phyloP scores from a whole-genome alignment of 352 stramenopile species.

The Globisporangium iwayamae region DNA sequence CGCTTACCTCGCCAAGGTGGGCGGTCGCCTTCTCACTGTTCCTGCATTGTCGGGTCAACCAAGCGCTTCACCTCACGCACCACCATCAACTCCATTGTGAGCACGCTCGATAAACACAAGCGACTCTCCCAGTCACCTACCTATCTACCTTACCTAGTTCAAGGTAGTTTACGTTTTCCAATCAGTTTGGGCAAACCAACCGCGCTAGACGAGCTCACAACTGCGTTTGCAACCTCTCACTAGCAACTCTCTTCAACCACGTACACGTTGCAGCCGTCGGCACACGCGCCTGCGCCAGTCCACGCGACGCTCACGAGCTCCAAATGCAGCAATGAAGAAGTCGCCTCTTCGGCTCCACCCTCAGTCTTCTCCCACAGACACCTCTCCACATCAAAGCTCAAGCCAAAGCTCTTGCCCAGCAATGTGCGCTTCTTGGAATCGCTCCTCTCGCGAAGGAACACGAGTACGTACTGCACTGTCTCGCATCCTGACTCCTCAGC shows the following conservation, averaged over 20 bases:
- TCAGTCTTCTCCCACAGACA: slow-evolving; percentile 13
- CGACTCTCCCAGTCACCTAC: too few relatives aligned
- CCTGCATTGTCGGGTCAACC: too few relatives aligned
- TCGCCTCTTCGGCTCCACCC: not conserved
- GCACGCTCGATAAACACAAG: too few relatives aligned
- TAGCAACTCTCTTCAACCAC: not conserved
- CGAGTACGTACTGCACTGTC: slow-evolving; percentile 29
- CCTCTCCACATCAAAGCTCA: slow-evolving; percentile 15
- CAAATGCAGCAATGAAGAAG: not conserved
- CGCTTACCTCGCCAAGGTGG: too few relatives aligned
- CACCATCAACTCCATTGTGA: too few relatives aligned
- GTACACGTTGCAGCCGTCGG: not conserved
- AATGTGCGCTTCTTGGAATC: slow-evolving; percentile 18
- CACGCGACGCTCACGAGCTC: slow-evolving; percentile 15
- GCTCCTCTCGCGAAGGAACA: slow-evolving; percentile 18
- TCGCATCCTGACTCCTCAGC: not conserved
- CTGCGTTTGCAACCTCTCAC: not conserved
- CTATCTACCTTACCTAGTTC: too few relatives aligned
- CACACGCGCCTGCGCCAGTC: not conserved
- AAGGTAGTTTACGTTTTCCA: too few relatives aligned
- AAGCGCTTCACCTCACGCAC: too few relatives aligned
- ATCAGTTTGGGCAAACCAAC: too few relatives aligned
- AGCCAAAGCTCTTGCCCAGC: slow-evolving; percentile 31
- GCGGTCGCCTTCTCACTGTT: too few relatives aligned
- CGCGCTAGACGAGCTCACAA: too few relatives aligned